Evolutionary conservation across 2,329 filamentous ascomycete genomes (phyloP).

Genomic region (Domatiomyces globalis): DNA sequence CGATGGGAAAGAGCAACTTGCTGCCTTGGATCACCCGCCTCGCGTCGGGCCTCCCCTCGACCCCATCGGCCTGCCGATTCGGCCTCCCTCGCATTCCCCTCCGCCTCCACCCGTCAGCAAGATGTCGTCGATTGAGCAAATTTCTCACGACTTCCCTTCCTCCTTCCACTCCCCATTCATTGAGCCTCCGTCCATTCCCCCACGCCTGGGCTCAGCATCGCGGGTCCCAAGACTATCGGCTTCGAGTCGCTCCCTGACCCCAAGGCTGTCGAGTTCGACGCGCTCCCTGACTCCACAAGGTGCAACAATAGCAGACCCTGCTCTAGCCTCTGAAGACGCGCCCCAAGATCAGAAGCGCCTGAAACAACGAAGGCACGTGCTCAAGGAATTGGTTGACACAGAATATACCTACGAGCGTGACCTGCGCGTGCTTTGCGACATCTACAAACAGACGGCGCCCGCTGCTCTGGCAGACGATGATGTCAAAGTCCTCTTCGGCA

Average conservation of each 20-base stretch:
- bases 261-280: constrained; percentile 6
- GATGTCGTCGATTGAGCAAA: constrained; percentile 10
- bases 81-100: constrained; percentile 15
- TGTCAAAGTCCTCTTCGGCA: constrained; percentile 80
- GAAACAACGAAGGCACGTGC: constrained; percentile 64
- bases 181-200: constrained; percentile 5
- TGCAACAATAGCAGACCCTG: constrained; percentile 5
- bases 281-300: constrained; percentile 2
- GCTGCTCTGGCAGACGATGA: constrained; percentile 69
- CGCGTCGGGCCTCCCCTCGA: neutral
- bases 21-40: neutral
- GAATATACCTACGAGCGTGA: constrained; percentile 84
- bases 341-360: constrained; percentile 53
- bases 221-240: neutral
- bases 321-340: constrained; percentile 1
- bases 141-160: constrained; percentile 1
- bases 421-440: constrained; percentile 94
- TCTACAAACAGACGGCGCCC: constrained; percentile 86
- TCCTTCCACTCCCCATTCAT: neutral
- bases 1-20: neutral
- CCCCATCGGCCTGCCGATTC: constrained; percentile 6
- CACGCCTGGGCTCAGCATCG: constrained; percentile 4
- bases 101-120: constrained; percentile 12
- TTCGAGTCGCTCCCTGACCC: constrained; percentile 4
- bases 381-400: constrained; percentile 86